Percentiles rank a stretch among this genome's conserved stretches.
These are phyloP conservation scores for Epithemia pelagica DNA, from an alignment of 108 stramenopile species.

Conservation along the genomic window DNA sequence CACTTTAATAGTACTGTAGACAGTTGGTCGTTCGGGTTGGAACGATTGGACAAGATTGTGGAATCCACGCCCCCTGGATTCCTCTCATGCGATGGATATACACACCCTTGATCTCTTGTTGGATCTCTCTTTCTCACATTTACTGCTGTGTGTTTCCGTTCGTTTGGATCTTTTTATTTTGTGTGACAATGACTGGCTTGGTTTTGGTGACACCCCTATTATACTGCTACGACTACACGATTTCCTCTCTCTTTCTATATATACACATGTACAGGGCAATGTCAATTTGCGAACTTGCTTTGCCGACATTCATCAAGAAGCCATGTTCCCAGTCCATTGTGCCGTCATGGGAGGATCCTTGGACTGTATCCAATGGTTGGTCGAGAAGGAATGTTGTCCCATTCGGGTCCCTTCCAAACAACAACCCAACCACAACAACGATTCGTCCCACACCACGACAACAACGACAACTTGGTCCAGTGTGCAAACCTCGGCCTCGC, in stretches of 20 bases:
- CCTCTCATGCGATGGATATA: too few relatives aligned
- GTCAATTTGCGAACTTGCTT: conserved; percentile 63
- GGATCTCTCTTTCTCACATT: too few relatives aligned
- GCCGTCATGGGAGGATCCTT: conserved; percentile 59
- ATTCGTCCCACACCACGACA: too few relatives aligned
- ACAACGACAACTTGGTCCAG: conserved; percentile 15
- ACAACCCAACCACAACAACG: conserved; percentile 15
- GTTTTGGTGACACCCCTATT: too few relatives aligned
- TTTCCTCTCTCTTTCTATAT: background rate
- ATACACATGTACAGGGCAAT: conserved; percentile 54
- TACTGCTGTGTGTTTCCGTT: too few relatives aligned
- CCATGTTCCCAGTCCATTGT: conserved; percentile 71
- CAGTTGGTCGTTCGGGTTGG: too few relatives aligned
- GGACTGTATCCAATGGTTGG: conserved; percentile 61
- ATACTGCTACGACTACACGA: background rate
- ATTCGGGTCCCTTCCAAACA: conserved; percentile 24
- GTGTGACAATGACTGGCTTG: too few relatives aligned
- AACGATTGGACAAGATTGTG: too few relatives aligned
- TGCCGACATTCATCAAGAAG: conserved; percentile 48
- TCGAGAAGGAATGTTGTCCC: conserved; percentile 68
- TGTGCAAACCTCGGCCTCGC: conserved; percentile 27
- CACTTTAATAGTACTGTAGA: conserved; percentile 1
- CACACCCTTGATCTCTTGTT: too few relatives aligned
- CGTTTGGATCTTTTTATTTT: too few relatives aligned
- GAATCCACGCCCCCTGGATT: too few relatives aligned